Evolutionary conservation across 495 filamentous ascomycete species (phyloP), one percentile per base, ranked within the genome.

Genomic region (Aspergillus bridgeri): DNA sequence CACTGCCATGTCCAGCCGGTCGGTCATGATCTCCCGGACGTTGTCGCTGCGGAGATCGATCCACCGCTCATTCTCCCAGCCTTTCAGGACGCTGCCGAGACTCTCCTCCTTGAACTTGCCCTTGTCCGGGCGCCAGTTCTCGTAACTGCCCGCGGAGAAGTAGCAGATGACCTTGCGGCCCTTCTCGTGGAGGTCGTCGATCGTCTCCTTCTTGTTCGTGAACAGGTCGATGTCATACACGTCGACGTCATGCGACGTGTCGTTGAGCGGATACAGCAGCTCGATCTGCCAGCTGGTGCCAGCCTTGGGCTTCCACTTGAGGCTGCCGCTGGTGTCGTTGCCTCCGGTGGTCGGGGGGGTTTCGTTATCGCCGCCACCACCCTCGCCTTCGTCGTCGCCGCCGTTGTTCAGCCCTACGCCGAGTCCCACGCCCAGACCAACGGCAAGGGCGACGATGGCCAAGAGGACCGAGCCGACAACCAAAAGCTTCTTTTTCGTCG

Each of bases 31-130:
- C 3, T 68, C 68, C 29, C 85, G 76, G 23, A 91, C 84, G 48
- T 77, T 79, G 3, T 64, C 25, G 54, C 79, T 83, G 54, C 75
- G 77, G 49, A 81, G 72, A 56, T 89, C 76, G 5, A 91, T 68
- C 88, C 88, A 91, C 42, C 71, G 71, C 75, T 91, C 88, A 46
- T 80, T 81, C 0, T 78, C 73, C 87, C 87, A 91, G 17, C 81
- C 84, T 25, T 79, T 73, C 5, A 91, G 65, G 11, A 61, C 60
- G 2, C 73, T 69, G 15, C 83, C 86, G 19, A 82, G 60, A 49
- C 88, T 87, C 1, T 66, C 60, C 0, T 61, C 21, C 1, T 65
- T 58, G 70, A 90, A 91, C 0, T 79, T 42, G 48, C 38, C 50
- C 4, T 79, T 68, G 62, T 91, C 88, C 5, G 74, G 66, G 5